These are phyloP conservation scores for Setaria italica DNA, from an alignment of 202 grass and related monocot species.

Conservation along the genomic window DNA sequence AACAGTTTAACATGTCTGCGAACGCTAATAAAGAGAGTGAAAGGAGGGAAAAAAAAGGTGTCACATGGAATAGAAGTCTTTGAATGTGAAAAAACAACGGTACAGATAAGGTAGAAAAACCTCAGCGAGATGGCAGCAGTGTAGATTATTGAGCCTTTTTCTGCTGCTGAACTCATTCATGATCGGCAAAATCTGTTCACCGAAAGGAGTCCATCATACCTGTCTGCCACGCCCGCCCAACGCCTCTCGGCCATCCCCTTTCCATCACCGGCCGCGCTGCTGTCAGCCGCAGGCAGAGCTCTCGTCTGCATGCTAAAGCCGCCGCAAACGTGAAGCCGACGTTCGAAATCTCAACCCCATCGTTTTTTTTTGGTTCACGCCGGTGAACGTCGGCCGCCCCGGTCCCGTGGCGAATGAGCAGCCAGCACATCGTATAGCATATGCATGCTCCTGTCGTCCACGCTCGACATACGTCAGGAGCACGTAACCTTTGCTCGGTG, in stretches of 20 bases:
- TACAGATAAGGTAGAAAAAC: not conserved
- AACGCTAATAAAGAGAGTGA: not conserved
- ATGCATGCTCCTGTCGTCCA: constrained; percentile 37
- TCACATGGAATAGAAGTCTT: not conserved
- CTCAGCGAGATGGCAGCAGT: not conserved
- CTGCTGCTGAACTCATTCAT: not conserved
- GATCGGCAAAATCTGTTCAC: constrained; percentile 42
- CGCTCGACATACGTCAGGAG: constrained; percentile 50
- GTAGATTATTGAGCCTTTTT: constrained; percentile 10
- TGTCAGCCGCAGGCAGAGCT: constrained; percentile 20
- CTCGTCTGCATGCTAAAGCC: not conserved
- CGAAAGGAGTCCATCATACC: constrained; percentile 38
- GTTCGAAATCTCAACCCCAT: not conserved
- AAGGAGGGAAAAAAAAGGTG: not conserved
- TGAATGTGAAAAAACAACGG: not conserved
- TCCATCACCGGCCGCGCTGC: constrained; percentile 12
- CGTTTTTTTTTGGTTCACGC: not conserved
- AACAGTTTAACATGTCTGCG: too few relatives aligned
- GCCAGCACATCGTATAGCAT: not conserved
- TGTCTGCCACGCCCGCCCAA: constrained; percentile 54
- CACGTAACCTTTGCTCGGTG: constrained; percentile 31
- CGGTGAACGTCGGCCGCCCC: not conserved
- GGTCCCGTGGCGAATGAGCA: not conserved
- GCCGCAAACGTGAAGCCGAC: not conserved
- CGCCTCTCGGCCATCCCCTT: constrained; percentile 6